A percentile compares a stretch with the other conserved stretches of the same genome.
These are phyloP conservation scores for Carex scoparia DNA, from an alignment of 176 grass and related monocot species.

Conservation along the genomic window DNA sequence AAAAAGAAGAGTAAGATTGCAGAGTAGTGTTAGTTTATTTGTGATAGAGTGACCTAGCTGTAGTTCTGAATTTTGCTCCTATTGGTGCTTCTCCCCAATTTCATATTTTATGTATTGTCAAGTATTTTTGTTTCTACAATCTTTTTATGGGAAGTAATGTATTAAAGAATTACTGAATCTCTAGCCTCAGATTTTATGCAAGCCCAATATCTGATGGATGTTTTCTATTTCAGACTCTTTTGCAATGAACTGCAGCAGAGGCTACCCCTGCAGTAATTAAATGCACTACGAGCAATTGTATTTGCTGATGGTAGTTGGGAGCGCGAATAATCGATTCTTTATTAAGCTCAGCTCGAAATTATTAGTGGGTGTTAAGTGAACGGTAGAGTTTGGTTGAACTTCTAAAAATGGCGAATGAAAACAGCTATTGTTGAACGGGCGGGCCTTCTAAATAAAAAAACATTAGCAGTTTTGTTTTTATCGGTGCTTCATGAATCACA, in stretches of 20 bases:
- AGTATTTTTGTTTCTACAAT: conserved; percentile 3
- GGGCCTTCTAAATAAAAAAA: too few species aligned
- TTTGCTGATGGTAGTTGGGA: not conserved
- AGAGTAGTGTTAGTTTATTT: conserved; percentile 8
- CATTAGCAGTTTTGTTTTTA: too few species aligned
- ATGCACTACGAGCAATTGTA: not conserved
- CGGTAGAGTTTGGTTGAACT: too few species aligned
- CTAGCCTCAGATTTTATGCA: not conserved
- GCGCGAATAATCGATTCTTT: not conserved
- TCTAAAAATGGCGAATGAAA: too few species aligned
- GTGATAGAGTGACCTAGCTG: not conserved
- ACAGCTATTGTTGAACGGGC: too few species aligned
- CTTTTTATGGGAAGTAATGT: conserved; percentile 11
- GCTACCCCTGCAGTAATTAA: not conserved
- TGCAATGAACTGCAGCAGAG: not conserved
- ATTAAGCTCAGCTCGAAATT: too few species aligned
- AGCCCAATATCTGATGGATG: not conserved
- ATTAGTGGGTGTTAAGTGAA: too few species aligned
- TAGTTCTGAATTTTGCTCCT: conserved; percentile 14
- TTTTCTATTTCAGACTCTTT: not conserved
- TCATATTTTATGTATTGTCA: conserved; percentile 4
- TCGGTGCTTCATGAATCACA: too few species aligned
- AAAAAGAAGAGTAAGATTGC: conserved; percentile 30
- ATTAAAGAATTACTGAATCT: conserved; percentile 8
- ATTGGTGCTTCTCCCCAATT: not conserved